Percentiles rank a stretch among this genome's conserved stretches.
These are phyloP conservation scores for Globisporangium cylindrosporum DNA, from an alignment of 352 stramenopile species.

Conservation along the genomic window DNA sequence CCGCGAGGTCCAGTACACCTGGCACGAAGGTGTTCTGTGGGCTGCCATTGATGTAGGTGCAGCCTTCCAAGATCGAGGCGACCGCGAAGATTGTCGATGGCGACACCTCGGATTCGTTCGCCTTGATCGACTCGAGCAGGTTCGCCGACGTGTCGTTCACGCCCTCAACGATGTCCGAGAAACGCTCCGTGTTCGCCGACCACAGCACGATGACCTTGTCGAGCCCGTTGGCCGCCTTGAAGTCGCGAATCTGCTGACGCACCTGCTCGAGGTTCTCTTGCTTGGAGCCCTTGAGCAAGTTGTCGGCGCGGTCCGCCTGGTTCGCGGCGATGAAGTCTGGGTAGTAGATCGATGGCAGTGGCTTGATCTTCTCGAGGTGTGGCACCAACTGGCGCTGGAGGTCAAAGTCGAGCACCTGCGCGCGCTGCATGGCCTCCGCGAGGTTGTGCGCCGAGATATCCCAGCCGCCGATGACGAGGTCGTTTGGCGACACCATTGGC, in stretches of 20 bases:
- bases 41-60: constrained; percentile 99
- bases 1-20: constrained; percentile 94
- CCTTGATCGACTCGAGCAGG: constrained; percentile 95
- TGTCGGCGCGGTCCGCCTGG: constrained; percentile 97
- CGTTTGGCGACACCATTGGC: constrained; percentile 97
- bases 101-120: constrained; percentile 92
- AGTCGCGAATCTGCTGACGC: constrained; percentile 94
- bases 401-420: constrained; percentile 95
- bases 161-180: constrained; percentile 95
- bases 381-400: constrained; percentile 97
- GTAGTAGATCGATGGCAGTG: constrained; percentile 98
- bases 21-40: constrained; percentile 99
- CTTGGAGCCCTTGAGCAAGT: constrained; percentile 96
- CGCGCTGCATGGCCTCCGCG: constrained; percentile 96
- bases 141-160: constrained; percentile 98
- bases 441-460: constrained; percentile 98
- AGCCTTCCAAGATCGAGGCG: constrained; percentile 97
- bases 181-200: constrained; percentile 99
- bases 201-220: constrained; percentile 99
- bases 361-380: constrained; percentile 96
- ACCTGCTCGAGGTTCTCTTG: constrained; percentile 95
- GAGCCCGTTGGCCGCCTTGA: constrained; percentile 93
- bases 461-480: constrained; percentile 98
- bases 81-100: constrained; percentile 98
- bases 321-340: constrained; percentile 99